Base-by-base conservation (phyloP, 1,284 basidiomycete genomes). In the Inonotus hispidus region DNA sequence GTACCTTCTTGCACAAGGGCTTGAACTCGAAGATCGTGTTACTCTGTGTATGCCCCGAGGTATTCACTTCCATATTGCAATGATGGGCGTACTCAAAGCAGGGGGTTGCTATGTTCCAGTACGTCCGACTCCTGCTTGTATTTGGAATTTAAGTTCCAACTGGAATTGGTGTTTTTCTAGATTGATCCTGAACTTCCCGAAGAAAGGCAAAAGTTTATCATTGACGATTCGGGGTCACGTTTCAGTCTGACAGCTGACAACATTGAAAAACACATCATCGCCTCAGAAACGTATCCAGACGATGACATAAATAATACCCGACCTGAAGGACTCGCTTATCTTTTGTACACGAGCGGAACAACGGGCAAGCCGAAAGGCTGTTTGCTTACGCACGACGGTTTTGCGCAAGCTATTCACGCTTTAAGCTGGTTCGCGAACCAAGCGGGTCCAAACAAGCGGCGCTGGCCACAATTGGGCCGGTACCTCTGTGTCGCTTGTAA, bases 311-410 rank as follows among this genome's bases (percentile, higher is more conserved):
- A 71, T 39, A 56, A 67, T 8, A 72, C 74, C 13, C 68, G 66
- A 32, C 70, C 71, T 5, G 71, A 74, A 53, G 71, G 69, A n/a
- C 64, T 77, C 21, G 75, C 81, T 3, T 83, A 81, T 63, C 73
- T 83, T 52, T 68, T 83, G 23, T 83, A 83, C 60, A 83, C 81
- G 4, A 82, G 80, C 60, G 80, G 80, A 5, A 83, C 81, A 1
- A 83, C 81, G 1, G 81, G 82, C 37, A 79, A 74, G 46, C 81
- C 81, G 1, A 83, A 83, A 65, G 81, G 81, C n/a, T 83, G 82
- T 66, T 68, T 83, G n/a, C 66, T 81, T 37, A 80, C 77, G 13
- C 76, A 82, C 62, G 61, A 68, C 11, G 79, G 80, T 10, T 70
- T 82, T 14, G 67, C 71, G 16, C 75, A 78, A 66, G 80, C 78